Base-by-base conservation (phyloP, 2,329 filamentous ascomycete species). In the Gnomoniopsis sp. region DNA sequence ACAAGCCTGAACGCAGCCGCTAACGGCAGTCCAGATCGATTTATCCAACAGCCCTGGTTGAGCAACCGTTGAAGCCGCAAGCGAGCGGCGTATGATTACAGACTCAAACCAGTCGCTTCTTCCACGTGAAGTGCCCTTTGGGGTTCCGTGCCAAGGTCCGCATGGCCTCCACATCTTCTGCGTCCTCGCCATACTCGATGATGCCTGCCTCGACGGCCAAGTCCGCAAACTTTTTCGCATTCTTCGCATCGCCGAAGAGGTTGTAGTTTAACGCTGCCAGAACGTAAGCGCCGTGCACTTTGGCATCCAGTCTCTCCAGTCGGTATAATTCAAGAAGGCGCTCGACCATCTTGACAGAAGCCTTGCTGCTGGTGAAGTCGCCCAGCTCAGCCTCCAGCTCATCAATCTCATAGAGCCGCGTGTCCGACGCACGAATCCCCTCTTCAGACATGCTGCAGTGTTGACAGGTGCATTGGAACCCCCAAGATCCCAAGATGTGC, bases 261-360 rank as follows among this genome's bases (percentile, higher is more conserved):
- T 68, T 72, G 44, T 69, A 72, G 3, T 70, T 68, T 46, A 75
- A 41, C 11, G 73, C 71, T 7, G 71, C 68, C 58, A 70, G 71
- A 1, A 72, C 72, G 61, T 73, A 74, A 19, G 71, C 66, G 3
- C 68, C 60, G 26, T 74, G 71, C 54, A 73, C 59, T 53, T 74
- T 74, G 0, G 61, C 75, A 64, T 88, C 85, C 48, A 89, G 75
- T 14, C 84, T 76, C 60, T 79, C 72, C 17, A 81, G 74, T 64
- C 79, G 76, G 52, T 79, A 77, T 46, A 75, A 68, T 65, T 76
- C 77, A 2, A 77, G 76, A 36, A 70, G 74, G 62, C 81, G 76
- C 67, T 77, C 79, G 55, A 71, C 71, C 59, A 71, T 76, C 26
- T 79, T 67, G 21, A 73, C 72, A 19, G 74, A 72, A 17, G 72